Conservation (phyloP, 1,284 basidiomycete species). For the Ustilago vetiveriae region DNA sequence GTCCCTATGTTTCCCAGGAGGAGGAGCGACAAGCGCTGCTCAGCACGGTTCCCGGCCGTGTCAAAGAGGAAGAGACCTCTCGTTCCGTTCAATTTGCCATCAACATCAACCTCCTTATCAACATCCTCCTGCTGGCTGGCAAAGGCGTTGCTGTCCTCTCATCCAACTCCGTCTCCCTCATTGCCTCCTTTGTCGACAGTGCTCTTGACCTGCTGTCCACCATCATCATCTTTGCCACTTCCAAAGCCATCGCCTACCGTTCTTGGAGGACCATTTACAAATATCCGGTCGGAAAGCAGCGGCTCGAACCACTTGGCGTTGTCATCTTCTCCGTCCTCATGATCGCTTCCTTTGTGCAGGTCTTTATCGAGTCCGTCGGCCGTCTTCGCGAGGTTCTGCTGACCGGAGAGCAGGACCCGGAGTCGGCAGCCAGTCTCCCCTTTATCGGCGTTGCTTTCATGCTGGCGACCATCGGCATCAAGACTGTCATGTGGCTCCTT, state of each 20-base stretch:
- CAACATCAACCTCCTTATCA: slow-evolving; percentile 67
- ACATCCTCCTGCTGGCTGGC: slow-evolving; percentile 70
- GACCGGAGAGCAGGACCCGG: slow-evolving; percentile 54
- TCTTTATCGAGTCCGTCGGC: slow-evolving; percentile 60
- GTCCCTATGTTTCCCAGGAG: slow-evolving; percentile 43
- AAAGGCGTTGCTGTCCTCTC: slow-evolving; percentile 71
- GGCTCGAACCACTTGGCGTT: slow-evolving; percentile 70
- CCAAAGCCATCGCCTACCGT: slow-evolving; percentile 59
- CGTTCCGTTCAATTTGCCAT: slow-evolving; percentile 60
- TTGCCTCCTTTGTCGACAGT: slow-evolving; percentile 72
- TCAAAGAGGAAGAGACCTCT: slow-evolving; percentile 58
- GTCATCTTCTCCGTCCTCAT: slow-evolving; percentile 72
- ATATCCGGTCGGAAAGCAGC: slow-evolving; percentile 71
- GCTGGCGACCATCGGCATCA: slow-evolving; percentile 72
- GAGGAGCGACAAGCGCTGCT: slow-evolving; percentile 58
- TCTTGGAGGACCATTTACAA: slow-evolving; percentile 62
- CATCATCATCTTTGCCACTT: slow-evolving; percentile 67
- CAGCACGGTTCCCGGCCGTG: slow-evolving; percentile 60
- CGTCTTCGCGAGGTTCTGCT: slow-evolving; percentile 58
- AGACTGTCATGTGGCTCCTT: slow-evolving; percentile 70
- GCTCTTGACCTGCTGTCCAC: slow-evolving; percentile 72
- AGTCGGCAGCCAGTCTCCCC: slow-evolving; percentile 54
- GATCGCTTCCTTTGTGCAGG: slow-evolving; percentile 69
- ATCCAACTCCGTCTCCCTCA: slow-evolving; percentile 72
- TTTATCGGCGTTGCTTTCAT: slow-evolving; percentile 68